Percentiles rank a stretch among this genome's conserved stretches.
Evolutionary conservation across 345 rosid genomes (phyloP).

Genomic region (Crucihimalaya himalaica): DNA sequence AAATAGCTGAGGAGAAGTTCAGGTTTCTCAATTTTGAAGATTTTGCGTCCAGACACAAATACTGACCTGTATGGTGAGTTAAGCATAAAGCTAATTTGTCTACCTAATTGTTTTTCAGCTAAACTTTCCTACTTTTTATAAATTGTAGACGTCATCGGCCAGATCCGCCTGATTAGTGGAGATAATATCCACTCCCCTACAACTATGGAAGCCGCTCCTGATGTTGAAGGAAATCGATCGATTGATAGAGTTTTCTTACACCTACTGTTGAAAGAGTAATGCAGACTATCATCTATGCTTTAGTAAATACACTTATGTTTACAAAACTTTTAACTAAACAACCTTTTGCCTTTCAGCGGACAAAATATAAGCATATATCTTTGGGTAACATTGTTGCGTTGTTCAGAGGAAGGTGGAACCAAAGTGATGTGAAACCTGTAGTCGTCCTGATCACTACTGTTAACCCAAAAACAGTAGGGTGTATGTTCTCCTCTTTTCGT

Average conservation of each 20-base stretch:
- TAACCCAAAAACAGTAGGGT: neutral
- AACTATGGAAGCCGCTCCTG: neutral
- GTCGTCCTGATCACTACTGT: neutral
- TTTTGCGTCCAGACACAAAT: neutral
- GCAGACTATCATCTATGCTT: too few species aligned
- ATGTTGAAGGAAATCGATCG: neutral
- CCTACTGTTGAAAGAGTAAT: neutral
- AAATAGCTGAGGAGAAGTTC: neutral
- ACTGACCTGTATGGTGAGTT: neutral
- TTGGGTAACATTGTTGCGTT: neutral
- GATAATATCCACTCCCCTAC: neutral
- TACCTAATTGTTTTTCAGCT: too few species aligned
- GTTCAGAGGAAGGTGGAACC: neutral
- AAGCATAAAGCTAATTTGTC: too few species aligned
- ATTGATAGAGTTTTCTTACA: neutral
- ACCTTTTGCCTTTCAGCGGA: neutral
- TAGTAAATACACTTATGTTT: too few species aligned
- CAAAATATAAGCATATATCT: neutral
- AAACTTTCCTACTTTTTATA: too few species aligned
- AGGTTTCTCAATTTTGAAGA: neutral
- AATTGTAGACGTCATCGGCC: neutral
- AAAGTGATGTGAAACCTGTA: neutral
- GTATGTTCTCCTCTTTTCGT: too few species aligned
- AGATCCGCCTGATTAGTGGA: neutral
- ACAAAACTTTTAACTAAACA: too few species aligned